phyloP scores from a whole-genome alignment of 139 green algal genomes.

The Astrephomene gubernaculifera region DNA sequence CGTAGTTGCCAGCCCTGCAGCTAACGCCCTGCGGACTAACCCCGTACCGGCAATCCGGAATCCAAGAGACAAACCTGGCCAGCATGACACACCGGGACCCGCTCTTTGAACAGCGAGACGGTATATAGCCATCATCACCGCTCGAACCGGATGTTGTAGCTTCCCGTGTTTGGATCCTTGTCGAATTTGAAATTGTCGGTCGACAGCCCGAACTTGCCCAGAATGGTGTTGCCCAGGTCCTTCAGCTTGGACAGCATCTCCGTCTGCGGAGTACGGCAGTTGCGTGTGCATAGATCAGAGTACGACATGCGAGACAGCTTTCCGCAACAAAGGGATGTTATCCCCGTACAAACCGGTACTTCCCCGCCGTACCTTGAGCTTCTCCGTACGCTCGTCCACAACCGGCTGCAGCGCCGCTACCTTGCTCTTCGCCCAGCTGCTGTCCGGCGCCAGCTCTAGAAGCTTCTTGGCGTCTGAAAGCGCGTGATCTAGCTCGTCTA shows the following conservation, averaged over 20 bases:
- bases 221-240: slow-evolving; percentile 94
- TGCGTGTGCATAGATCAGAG: no score
- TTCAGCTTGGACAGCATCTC: slow-evolving; percentile 92
- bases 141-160: slow-evolving; percentile 94
- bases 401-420: slow-evolving; percentile 76
- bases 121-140: slow-evolving; percentile 49
- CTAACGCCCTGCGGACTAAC: no score
- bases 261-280: slow-evolving; percentile 9
- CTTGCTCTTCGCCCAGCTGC: slow-evolving; percentile 56
- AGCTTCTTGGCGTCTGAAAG: slow-evolving; percentile 79
- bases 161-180: slow-evolving; percentile 92
- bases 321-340: no score
- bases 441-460: slow-evolving; percentile 76
- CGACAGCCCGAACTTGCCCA: slow-evolving; percentile 96
- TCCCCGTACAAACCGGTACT: no score
- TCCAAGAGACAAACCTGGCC: no score
- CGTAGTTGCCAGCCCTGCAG: no score
- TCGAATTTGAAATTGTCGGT: slow-evolving; percentile 98
- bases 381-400: slow-evolving; percentile 87
- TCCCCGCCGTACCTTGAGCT: slow-evolving; percentile 90
- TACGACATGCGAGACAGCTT: no score
- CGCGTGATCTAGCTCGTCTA: slow-evolving; percentile 89
- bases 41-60: no score
- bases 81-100: no score
- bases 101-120: no score